Conservation (phyloP, 2,329 filamentous ascomycete genomes). For the Colletotrichum cereale region DNA sequence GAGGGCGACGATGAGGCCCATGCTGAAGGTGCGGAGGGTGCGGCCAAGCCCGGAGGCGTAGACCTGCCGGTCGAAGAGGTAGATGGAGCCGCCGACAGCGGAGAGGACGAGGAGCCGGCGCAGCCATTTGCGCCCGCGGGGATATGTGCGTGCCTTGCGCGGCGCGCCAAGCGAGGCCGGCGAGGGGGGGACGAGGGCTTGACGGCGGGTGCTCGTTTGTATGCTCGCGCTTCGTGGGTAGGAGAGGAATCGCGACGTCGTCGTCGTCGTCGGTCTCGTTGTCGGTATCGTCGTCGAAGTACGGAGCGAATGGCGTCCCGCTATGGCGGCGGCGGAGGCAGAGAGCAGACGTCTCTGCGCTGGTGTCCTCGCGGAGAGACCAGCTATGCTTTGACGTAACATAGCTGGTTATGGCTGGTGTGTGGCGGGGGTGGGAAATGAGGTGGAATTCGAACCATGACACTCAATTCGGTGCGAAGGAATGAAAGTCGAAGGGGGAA, state of each 20-base stretch:
- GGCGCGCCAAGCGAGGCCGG: slow-evolving; percentile 83
- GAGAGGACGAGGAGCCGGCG: slow-evolving; percentile 77
- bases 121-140: slow-evolving; percentile 79
- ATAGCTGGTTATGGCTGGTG: slow-evolving; percentile 41
- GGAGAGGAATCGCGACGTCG: slow-evolving; percentile 7
- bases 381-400: slow-evolving; percentile 46
- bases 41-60: slow-evolving; percentile 85
- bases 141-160: slow-evolving; percentile 77
- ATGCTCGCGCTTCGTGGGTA: slow-evolving; percentile 1
- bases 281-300: neutral
- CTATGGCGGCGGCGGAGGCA: slow-evolving; percentile 21
- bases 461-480: neutral
- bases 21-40: slow-evolving; percentile 83
- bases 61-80: slow-evolving; percentile 77
- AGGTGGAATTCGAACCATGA: slow-evolving; percentile 20
- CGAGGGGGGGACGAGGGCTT: slow-evolving; percentile 80
- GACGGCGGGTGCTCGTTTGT: slow-evolving; percentile 59
- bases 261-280: slow-evolving; percentile 8
- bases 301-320: slow-evolving; percentile 17
- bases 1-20: slow-evolving; percentile 82
- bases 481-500: neutral
- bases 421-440: neutral
- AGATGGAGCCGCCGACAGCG: slow-evolving; percentile 70
- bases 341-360: slow-evolving; percentile 36
- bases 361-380: slow-evolving; percentile 41